Base-by-base conservation (phyloP, 2,329 filamentous ascomycete species). In the Penicillium occitanis region DNA sequence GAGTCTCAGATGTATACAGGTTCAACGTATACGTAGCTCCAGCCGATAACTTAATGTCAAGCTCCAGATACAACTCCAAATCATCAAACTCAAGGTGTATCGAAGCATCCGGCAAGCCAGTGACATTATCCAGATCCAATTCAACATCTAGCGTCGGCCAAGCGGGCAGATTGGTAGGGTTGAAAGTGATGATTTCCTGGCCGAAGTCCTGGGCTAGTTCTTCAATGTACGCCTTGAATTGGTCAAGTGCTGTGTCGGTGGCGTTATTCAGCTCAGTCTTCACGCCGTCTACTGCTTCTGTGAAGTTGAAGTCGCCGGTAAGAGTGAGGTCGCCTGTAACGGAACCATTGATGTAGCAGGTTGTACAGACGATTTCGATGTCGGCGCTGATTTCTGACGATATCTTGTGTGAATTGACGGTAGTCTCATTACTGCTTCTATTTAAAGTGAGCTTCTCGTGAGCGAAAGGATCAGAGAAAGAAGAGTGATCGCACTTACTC, bases 61-160 rank as follows among this genome's bases (percentile, higher is more conserved):
- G 69, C 53, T 80, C 70, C 67, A 86, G 75, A 70, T 85, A 87
- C 0, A 87, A 67, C 69, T 87, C 85, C 37, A 86, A 59, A 0
- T 75, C 77, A 63, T 85, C 82, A 66, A 88, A 84, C 30, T 79
- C 73, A 55, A 87, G 81, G 5, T 73, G 70, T 0, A 68, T 60
- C 13, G 66, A 33, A 22, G 67, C 64, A 19, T 44, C 68, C 13
- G 68, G 63, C 6, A 87, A 71, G 2, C 59, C 44, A 3, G 14
- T 35, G 1, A 73, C 69, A 66, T 84, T 76, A 37, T 66, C 51
- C 7, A 69, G 11, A 28, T 69, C 50, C 46, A 85, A 79, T 60
- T 79, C 77, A 13, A 82, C 65, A 42, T 83, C 74, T 6, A 80
- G 68, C 0, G 79, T 75, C 4, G 80, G 78, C 58, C 37, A 66